Conservation (phyloP, 2,329 filamentous ascomycete species). For the Trematosphaeria pertusa region DNA sequence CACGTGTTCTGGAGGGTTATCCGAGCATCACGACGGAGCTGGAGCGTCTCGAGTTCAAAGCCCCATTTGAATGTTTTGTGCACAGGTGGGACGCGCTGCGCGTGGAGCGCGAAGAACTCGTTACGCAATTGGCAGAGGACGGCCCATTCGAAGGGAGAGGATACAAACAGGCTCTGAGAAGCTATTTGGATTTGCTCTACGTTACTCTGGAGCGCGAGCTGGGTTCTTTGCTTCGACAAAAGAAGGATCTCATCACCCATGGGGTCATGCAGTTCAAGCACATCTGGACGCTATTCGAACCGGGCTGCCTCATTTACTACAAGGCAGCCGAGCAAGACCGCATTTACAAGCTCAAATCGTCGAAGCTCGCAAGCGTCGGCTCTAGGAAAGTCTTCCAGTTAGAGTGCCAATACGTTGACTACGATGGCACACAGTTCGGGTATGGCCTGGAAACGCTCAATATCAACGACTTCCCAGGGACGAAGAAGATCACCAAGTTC, state of each 20-base stretch:
- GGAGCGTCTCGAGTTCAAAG: constrained; percentile 38
- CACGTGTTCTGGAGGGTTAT: constrained; percentile 35
- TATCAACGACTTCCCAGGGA: constrained; percentile 39
- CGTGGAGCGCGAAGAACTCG: constrained; percentile 4
- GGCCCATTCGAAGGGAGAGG: neutral
- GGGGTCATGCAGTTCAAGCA: constrained; percentile 20
- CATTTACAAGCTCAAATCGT: constrained; percentile 14
- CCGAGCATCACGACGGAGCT: constrained; percentile 38
- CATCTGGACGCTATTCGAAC: constrained; percentile 28
- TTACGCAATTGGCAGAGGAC: neutral
- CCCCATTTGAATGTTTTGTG: constrained; percentile 32
- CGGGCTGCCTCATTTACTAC: constrained; percentile 19
- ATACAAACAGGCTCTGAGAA: neutral
- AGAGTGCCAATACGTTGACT: constrained; percentile 30
- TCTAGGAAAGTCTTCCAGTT: constrained; percentile 13
- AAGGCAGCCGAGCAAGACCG: constrained; percentile 20
- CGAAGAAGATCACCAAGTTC: constrained; percentile 47
- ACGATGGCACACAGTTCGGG: constrained; percentile 35
- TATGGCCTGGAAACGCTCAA: constrained; percentile 16
- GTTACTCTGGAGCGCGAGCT: constrained; percentile 18
- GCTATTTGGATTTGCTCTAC: constrained; percentile 16
- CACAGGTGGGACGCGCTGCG: constrained; percentile 19
- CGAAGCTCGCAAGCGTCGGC: constrained; percentile 18
- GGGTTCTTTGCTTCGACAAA: constrained; percentile 14
- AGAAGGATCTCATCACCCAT: constrained; percentile 21